Evolutionary conservation across 2,329 filamentous ascomycete genomes (phyloP), one percentile per base, ranked within the genome.

Genomic region (Fusarium brachygibbosum): DNA sequence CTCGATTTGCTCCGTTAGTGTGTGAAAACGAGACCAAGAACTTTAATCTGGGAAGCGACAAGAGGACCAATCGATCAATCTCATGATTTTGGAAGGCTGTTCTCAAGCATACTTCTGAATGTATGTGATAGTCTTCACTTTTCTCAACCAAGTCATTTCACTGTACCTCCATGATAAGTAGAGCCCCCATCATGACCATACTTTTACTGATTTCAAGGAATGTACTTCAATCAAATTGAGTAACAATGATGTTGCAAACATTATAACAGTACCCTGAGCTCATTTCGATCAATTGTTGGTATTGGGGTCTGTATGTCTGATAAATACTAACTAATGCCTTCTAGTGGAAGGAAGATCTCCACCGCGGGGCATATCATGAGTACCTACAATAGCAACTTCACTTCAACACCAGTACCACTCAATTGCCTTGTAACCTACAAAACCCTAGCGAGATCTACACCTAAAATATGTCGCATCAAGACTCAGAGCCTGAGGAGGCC

Each of bases 401-500:
- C 31, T 19, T 59, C 17, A 58, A 53, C 52, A 40, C 34, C 11
- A 32, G 29, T 38, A 46, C 49, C 5, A n/a, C 34, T 23, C 34
- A 52, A 17, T 42, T 38, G 9, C 21, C 19, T 8, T 28, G 25
- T 23, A n/a, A n/a, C 38, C 17, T 31, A 31, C 25, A 38, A 32
- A 6, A 14, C 19, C 13, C 23, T 28, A 14, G 12, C 23, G 52
- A 51, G 5, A 45, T 9, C 3, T 6, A 31, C 28, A 32, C 45
- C n/a, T 25, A n/a, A 21, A 28, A 28, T 8, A 79, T 79, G 76
- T 54, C 73, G 14, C 65, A 59, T 28, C 37, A 56, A 41, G 70
- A 75, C 14, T 74, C 75, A 5, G 76, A 75, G 16, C 66, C 76
- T 1, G 78, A 83, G 58, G 82, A 84, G 70, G 82, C 80, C 44